These are phyloP conservation scores for Albifimbria verrucaria DNA, from an alignment of 2,329 filamentous ascomycete species.

Conservation along the genomic window DNA sequence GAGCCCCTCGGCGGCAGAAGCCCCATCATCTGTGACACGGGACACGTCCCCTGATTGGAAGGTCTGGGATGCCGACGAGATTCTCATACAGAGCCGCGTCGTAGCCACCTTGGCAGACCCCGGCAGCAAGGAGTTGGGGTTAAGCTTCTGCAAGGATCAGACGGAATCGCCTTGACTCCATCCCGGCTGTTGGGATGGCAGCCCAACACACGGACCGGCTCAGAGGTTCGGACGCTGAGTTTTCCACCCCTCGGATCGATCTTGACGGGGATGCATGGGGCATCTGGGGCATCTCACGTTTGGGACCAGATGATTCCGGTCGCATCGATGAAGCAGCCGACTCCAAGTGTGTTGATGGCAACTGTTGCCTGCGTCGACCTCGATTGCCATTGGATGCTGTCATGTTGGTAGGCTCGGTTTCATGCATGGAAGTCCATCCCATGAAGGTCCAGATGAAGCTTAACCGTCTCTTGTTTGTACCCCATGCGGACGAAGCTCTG, in stretches of 20 bases:
- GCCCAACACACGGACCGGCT: background rate
- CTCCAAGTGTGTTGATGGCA: background rate
- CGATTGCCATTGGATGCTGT: no score
- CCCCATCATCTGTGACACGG: background rate
- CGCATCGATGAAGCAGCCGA: background rate
- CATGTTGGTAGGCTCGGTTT: no score
- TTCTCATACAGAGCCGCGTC: background rate
- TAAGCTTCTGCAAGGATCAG: background rate
- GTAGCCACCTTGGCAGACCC: background rate
- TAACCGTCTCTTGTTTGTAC: no score
- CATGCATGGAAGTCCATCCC: no score
- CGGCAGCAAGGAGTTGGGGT: background rate
- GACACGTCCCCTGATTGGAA: background rate
- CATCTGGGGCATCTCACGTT: background rate
- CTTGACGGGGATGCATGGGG: background rate
- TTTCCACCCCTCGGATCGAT: background rate
- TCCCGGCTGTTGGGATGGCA: background rate
- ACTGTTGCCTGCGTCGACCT: no score
- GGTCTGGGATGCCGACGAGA: background rate
- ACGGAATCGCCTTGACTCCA: background rate
- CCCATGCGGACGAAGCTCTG: no score
- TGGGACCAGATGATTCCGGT: slow-evolving; percentile 2
- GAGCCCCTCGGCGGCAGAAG: background rate
- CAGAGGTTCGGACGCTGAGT: background rate
- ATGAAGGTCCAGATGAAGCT: no score